Base-by-base conservation (phyloP, 2,329 filamentous ascomycete genomes). In the Aquanectria penicillioides region DNA sequence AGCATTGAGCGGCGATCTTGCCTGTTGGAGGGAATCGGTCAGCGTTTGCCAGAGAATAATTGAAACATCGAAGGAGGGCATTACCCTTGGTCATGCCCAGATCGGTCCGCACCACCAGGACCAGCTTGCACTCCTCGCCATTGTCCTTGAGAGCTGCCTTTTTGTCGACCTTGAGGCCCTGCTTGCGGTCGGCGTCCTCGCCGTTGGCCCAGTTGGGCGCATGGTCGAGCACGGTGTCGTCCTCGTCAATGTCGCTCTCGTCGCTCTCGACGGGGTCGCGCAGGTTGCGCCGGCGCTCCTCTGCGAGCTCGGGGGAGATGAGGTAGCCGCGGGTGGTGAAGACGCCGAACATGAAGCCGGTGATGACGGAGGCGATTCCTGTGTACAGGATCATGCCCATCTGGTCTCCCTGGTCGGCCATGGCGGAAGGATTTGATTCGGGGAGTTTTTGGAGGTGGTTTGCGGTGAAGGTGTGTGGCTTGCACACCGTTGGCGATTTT, bases 21-120 rank as follows among this genome's bases (percentile, higher is more conserved):
- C 94, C 94, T 97, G 64, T 40, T 43, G 20, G 13, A 23, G 50
- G 23, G 41, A 12, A 22, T n/a, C 10, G 28, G 5, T 13, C 15
- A 43, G 23, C 20, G 13, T 40, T 23, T 11, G 10, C 17, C n/a
- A 6, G 13, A n/a, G 28, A 20, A 29, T 11, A 10, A 28, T 10
- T 17, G 20, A 10, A 8, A 18, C 3, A 18, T 20, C 4, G 5
- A 11, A 75, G 81, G 36, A 81, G 13, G 7, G 4, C 50, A 4
- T n/a, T 29, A 95, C 94, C 94, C 80, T 97, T 98, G 9, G 91
- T 95, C 95, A 99, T 99, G 69, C 94, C 94, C 70, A 99, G 78
- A 79, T 99, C 95, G 15, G 93, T 97, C 73, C 95, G 82, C 53
- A 98, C 94, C 4, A 97, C 92, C 28, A 99, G 81, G 12, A 97